Base-by-base conservation (phyloP, 2,329 filamentous ascomycete genomes). In the Aspergillus persii region DNA sequence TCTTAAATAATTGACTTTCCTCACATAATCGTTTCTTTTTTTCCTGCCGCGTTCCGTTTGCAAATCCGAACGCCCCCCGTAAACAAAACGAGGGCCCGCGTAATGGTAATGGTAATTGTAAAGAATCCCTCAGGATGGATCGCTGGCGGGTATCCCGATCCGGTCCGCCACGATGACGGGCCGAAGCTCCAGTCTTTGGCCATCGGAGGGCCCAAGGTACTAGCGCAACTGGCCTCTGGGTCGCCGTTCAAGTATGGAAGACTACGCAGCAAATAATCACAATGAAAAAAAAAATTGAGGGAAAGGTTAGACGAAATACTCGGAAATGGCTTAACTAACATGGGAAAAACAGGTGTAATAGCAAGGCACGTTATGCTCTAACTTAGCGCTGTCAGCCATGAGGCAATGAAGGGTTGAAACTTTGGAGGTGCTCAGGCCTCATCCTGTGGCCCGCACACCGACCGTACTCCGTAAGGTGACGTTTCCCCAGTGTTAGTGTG, bases 391-490 rank as follows among this genome's bases (percentile, higher is more conserved):
- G 54, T 41, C 47, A 15, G 33, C 33, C 4, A 50, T 11, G 31
- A 41, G 36, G 36, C 36, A n/a, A 41, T 41, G 36, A 41, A 41
- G 11, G 11, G 36, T n/a, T 2, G 36, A 41, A 47, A 27, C 18
- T 26, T 47, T 27, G 26, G 44, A 47, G 30, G 50, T 60, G 62
- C 62, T 64, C 62, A 64, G 62, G 62, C 62, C 62, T 57, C 62
- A 61, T 54, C 36, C 29, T 57, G 18, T 31, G 41, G 46, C 41
- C 39, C 55, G 29, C 31, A 39, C 44, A 53, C 46, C 47, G 50
- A 49, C 36, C 44, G 39, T 23, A 23, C 18, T 23, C 18, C 18
- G 18, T 47, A 27, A 12, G 44, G 44, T 23, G 44, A 47, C 26
- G 36, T 41, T 41, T n/a, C 12, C 36, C 12, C 33, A 33, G 48